Conservation (phyloP, 768 basidiomycete species). For the Pluteus cervinus region DNA sequence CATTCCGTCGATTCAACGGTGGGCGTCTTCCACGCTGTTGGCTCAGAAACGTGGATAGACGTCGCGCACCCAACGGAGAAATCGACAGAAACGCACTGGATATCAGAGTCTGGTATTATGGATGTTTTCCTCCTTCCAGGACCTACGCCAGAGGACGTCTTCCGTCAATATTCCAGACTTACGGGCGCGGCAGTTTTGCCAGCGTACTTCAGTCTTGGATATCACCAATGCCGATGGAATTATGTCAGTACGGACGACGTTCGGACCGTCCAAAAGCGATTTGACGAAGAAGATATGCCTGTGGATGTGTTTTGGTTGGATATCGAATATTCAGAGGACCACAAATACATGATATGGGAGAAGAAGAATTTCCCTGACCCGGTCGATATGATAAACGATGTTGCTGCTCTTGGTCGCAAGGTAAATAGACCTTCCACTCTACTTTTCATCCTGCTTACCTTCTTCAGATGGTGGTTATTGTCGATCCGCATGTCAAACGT, state of each 20-base stretch:
- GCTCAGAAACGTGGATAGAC: slow-evolving; percentile 94
- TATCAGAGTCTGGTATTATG: slow-evolving; percentile 94
- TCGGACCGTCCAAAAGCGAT: slow-evolving; percentile 73
- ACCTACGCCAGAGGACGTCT: slow-evolving; percentile 75
- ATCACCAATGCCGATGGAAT: slow-evolving; percentile 99
- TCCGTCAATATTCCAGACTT: slow-evolving; percentile 77
- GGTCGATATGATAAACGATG: slow-evolving; percentile 86
- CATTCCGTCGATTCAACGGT: slow-evolving; percentile 86
- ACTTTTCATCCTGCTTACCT: slow-evolving; percentile 4
- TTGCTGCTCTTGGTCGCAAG: slow-evolving; percentile 82
- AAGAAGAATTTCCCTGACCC: slow-evolving; percentile 90
- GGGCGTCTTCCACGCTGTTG: slow-evolving; percentile 82
- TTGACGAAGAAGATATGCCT: slow-evolving; percentile 93
- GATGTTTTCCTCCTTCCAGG: slow-evolving; percentile 94
- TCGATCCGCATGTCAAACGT: slow-evolving; percentile 96
- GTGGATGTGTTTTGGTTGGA: slow-evolving; percentile 97
- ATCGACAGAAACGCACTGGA: slow-evolving; percentile 91
- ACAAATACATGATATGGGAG: slow-evolving; percentile 98
- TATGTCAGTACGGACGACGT: slow-evolving; percentile 90
- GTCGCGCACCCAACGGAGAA: slow-evolving; percentile 61
- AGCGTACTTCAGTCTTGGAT: slow-evolving; percentile 84
- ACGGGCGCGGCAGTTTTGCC: slow-evolving; percentile 89
- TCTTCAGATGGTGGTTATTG: slow-evolving; percentile 89
- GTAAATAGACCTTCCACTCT: slow-evolving; percentile 28
- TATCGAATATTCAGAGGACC: slow-evolving; percentile 90